Conservation (phyloP, 495 filamentous ascomycete species). For the Usnea hakonensis region DNA sequence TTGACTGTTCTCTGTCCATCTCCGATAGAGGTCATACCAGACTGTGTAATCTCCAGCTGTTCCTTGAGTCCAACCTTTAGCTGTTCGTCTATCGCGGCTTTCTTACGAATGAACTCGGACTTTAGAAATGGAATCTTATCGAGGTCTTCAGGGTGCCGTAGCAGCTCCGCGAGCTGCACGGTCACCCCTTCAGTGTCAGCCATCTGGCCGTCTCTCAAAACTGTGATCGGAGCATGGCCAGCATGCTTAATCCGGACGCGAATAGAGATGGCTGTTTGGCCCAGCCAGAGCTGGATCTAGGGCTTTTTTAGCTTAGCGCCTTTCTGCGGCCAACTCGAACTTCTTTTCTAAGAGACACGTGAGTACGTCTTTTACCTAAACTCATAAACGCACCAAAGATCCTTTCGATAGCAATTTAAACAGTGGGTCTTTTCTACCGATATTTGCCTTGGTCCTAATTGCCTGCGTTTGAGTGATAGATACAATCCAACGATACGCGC, state of each 20-base stretch:
- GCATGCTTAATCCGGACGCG: not conserved
- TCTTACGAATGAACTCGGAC: slow-evolving; percentile 91
- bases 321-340: no score
- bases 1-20: slow-evolving; percentile 84
- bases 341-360: no score
- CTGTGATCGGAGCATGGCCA: not conserved
- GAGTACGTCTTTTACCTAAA: no score
- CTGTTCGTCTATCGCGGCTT: slow-evolving; percentile 79
- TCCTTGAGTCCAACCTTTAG: slow-evolving; percentile 79
- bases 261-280: not conserved
- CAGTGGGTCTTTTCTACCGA: not conserved
- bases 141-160: slow-evolving; percentile 72
- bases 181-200: slow-evolving; percentile 37
- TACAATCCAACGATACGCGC: not conserved
- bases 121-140: slow-evolving; percentile 90
- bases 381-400: no score
- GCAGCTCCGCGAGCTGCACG: slow-evolving; percentile 45
- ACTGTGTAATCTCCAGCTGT: slow-evolving; percentile 85
- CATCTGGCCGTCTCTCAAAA: slow-evolving; percentile 27
- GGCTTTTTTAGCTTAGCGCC: no score
- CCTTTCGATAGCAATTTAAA: no score
- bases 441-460: not conserved
- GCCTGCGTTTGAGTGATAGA: not conserved
- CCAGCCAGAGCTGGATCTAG: no score
- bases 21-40: slow-evolving; percentile 74